Percentiles rank a stretch among this genome's conserved stretches.
These are phyloP conservation scores for Kurtzmaniella quercitrusa DNA, from an alignment of 1,139 yeast species.

Conservation along the genomic window DNA sequence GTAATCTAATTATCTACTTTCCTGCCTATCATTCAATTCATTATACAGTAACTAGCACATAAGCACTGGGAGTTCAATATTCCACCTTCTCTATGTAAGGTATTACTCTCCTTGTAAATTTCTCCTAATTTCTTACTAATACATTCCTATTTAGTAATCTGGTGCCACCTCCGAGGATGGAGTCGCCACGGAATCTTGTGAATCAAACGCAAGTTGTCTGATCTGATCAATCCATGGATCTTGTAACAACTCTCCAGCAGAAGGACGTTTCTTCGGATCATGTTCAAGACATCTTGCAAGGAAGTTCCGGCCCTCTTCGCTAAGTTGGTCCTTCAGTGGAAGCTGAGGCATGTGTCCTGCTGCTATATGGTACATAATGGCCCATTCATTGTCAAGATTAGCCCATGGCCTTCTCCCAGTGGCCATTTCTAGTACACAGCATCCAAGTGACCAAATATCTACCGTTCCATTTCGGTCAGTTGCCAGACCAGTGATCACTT, in stretches of 20 bases:
- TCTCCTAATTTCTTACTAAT: neutral
- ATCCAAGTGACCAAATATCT: constrained; percentile 83
- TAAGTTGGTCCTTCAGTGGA: constrained; percentile 75
- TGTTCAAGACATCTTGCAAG: constrained; percentile 74
- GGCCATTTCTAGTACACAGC: constrained; percentile 79
- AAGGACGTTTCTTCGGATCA: constrained; percentile 74
- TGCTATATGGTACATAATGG: constrained; percentile 96
- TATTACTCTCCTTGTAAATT: no score
- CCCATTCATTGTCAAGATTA: constrained; percentile 94
- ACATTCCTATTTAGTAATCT: constrained; percentile 9
- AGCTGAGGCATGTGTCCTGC: constrained; percentile 90
- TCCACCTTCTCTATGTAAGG: no score
- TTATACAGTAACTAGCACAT: no score
- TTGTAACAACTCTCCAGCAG: constrained; percentile 77
- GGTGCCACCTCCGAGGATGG: constrained; percentile 33
- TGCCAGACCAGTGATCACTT: constrained; percentile 76
- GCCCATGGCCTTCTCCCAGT: constrained; percentile 88
- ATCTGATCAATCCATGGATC: constrained; percentile 90
- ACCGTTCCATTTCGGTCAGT: constrained; percentile 64
- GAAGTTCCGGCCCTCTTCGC: constrained; percentile 68
- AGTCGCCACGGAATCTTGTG: constrained; percentile 32
- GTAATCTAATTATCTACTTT: no score
- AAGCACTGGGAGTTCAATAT: no score
- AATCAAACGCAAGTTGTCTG: constrained; percentile 64
- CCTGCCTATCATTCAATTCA: no score